Percentiles rank a stretch among this genome's conserved stretches.
These are phyloP conservation scores for Tetrapyrgos nigripes DNA, from an alignment of 1,284 basidiomycete species.

Conservation along the genomic window DNA sequence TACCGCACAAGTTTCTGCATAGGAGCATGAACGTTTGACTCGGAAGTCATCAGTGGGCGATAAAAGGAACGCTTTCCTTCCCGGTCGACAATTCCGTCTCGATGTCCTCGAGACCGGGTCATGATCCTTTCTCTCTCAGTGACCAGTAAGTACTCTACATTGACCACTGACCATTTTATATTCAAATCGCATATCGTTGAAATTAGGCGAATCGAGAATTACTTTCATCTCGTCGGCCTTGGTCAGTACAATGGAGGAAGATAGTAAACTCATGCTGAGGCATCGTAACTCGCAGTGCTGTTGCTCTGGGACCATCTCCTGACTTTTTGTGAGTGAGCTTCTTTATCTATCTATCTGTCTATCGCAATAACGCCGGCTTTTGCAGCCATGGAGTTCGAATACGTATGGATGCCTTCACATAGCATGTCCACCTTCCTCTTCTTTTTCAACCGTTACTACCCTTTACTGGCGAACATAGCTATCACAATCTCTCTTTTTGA, in stretches of 20 bases:
- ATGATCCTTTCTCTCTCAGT: too few relatives aligned
- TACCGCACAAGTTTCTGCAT: too few relatives aligned
- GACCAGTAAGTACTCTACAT: too few relatives aligned
- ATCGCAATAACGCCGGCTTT: background rate
- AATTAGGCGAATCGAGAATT: constrained; percentile 8
- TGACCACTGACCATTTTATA: too few relatives aligned
- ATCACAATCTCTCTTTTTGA: constrained; percentile 10
- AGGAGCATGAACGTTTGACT: too few relatives aligned
- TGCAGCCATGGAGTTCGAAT: constrained; percentile 9
- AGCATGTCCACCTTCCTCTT: constrained; percentile 2
- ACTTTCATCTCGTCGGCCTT: constrained; percentile 10
- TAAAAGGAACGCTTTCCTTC: too few relatives aligned
- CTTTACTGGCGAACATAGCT: constrained; percentile 4
- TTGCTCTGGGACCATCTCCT: constrained; percentile 11
- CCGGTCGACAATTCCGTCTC: too few relatives aligned
- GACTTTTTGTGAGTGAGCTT: constrained; percentile 2
- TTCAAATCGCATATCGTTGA: too few relatives aligned
- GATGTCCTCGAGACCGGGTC: too few relatives aligned
- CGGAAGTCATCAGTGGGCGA: too few relatives aligned
- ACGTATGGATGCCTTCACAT: constrained; percentile 8
- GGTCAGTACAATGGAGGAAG: background rate
- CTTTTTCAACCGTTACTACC: constrained; percentile 13
- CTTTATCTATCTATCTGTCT: background rate
- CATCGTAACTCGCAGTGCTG: background rate
- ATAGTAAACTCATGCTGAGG: background rate